A percentile compares a stretch with the other conserved stretches of the same genome.
phyloP scores from a whole-genome alignment of 768 basidiomycete species.

The Mycena leptocephala region DNA sequence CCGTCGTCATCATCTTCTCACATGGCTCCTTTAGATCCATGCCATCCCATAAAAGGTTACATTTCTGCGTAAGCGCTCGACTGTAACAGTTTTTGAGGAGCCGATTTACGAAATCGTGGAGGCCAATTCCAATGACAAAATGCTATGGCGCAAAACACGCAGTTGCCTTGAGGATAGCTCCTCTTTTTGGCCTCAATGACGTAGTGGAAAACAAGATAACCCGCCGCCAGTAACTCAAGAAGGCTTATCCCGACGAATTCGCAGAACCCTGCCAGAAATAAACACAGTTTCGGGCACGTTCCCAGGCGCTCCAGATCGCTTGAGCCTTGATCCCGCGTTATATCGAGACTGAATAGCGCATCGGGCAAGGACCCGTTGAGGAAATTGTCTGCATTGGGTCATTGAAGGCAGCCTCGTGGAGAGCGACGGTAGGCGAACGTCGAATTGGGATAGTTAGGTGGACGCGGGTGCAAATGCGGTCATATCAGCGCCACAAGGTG shows the following conservation, averaged over 20 bases:
- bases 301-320: conserved; percentile 8
- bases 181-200: conserved; percentile 8
- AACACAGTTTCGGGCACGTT: neutral
- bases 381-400: neutral
- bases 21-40: conserved; percentile 6
- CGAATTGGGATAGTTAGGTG: neutral
- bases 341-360: neutral
- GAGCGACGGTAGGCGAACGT: no score
- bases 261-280: conserved; percentile 8
- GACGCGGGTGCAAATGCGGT: conserved; percentile 12
- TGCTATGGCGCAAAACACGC: no score
- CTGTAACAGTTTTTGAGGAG: neutral
- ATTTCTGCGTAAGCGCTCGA: neutral
- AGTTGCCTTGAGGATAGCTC: conserved; percentile 15
- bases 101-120: conserved; percentile 11
- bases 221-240: neutral
- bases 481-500: neutral
- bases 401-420: no score
- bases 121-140: no score
- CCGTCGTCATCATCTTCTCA: neutral
- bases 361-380: conserved; percentile 2
- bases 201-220: conserved; percentile 14
- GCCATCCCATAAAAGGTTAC: conserved; percentile 17
- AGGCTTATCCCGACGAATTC: neutral
- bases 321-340: neutral